Percentiles rank a stretch among this genome's conserved stretches.
phyloP scores from a whole-genome alignment of 148 eudicot genomes.

The Simmondsia chinensis region DNA sequence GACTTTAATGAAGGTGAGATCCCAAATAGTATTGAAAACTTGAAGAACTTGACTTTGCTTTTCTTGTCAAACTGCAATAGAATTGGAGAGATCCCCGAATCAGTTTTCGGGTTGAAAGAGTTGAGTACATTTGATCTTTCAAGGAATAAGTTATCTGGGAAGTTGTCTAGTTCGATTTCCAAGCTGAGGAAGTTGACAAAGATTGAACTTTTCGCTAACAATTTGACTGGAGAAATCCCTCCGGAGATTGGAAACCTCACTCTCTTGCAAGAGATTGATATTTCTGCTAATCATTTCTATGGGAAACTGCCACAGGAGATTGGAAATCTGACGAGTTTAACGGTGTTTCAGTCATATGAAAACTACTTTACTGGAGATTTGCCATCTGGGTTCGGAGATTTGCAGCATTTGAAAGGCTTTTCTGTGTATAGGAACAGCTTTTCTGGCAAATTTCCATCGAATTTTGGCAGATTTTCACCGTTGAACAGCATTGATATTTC shows the following conservation, averaged over 20 bases:
- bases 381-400: slow-evolving; percentile 71
- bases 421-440: slow-evolving; percentile 66
- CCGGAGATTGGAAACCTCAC: slow-evolving; percentile 44
- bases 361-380: slow-evolving; percentile 70
- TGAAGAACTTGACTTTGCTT: slow-evolving; percentile 63
- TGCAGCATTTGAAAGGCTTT: slow-evolving; percentile 38
- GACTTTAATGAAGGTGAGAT: slow-evolving; percentile 47
- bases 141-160: slow-evolving; percentile 52
- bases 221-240: slow-evolving; percentile 72
- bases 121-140: slow-evolving; percentile 59
- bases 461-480: slow-evolving; percentile 67
- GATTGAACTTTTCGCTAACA: slow-evolving; percentile 70
- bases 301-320: slow-evolving; percentile 62
- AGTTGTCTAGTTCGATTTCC: slow-evolving; percentile 40
- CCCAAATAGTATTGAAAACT: slow-evolving; percentile 50
- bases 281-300: slow-evolving; percentile 61
- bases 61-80: slow-evolving; percentile 36
- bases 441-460: slow-evolving; percentile 57
- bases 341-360: slow-evolving; percentile 49
- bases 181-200: slow-evolving; percentile 41
- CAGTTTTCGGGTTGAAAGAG: slow-evolving; percentile 43
- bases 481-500: slow-evolving; percentile 65
- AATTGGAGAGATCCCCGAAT: slow-evolving; percentile 67
- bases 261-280: slow-evolving; percentile 64
- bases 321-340: slow-evolving; percentile 57